These are phyloP conservation scores for Trichoderma oligosporum DNA, from an alignment of 2,329 filamentous ascomycete genomes.

Conservation along the genomic window DNA sequence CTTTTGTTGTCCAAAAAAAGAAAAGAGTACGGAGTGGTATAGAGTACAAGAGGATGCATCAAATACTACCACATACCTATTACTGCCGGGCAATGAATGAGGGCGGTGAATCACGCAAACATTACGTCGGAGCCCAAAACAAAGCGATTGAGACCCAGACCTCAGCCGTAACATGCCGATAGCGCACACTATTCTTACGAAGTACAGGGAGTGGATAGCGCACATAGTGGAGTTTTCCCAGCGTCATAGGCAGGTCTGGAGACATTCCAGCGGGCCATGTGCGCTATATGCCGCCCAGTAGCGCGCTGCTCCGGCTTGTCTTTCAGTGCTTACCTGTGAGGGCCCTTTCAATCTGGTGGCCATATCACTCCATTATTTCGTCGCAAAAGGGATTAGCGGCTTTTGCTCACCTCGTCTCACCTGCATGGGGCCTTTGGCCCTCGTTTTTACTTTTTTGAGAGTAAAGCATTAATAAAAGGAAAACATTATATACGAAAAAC, in stretches of 20 bases:
- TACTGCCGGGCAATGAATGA: slow-evolving; percentile 11
- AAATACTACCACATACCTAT: neutral
- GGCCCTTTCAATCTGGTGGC: neutral
- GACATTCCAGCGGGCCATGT: neutral
- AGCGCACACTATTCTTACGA: neutral
- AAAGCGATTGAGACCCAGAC: neutral
- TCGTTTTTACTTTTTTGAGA: neutral
- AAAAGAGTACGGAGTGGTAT: neutral
- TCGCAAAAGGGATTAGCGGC: slow-evolving; percentile 1
- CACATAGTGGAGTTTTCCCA: neutral
- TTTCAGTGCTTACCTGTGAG: slow-evolving; percentile 13
- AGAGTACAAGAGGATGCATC: neutral
- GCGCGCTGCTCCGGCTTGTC: slow-evolving; percentile 2
- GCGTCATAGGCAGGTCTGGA: neutral
- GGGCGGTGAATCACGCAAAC: slow-evolving; percentile 20
- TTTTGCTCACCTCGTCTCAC: slow-evolving; percentile 16
- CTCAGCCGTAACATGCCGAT: neutral
- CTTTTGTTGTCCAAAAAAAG: neutral
- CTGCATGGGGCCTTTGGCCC: neutral
- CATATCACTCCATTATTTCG: neutral
- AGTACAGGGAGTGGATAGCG: slow-evolving; percentile 3
- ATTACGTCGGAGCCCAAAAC: slow-evolving; percentile 15
- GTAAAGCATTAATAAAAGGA: neutral
- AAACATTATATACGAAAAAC: neutral
- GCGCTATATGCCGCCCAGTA: neutral